A percentile compares a stretch with the other conserved stretches of the same genome.
phyloP scores from a whole-genome alignment of 129 eudicot species.

The Centella asiatica region DNA sequence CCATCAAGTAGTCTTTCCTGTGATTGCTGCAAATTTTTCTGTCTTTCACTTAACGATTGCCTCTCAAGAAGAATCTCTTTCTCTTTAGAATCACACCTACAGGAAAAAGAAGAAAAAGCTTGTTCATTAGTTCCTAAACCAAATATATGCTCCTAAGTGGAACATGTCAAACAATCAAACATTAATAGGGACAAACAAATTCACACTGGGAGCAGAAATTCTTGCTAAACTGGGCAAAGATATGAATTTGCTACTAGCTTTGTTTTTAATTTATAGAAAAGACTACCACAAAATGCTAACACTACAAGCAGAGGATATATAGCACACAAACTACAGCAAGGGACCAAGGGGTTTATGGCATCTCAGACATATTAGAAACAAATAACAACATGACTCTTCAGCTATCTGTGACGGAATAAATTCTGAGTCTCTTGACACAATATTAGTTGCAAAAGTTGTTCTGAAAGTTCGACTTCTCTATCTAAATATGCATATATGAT shows the following conservation, averaged over 20 bases:
- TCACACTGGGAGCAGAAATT: not conserved
- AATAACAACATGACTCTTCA: not conserved
- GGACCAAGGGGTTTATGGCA: not conserved
- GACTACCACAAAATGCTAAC: not conserved
- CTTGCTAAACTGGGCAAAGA: not conserved
- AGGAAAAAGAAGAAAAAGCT: conserved; percentile 5
- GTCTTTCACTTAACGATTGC: conserved; percentile 70
- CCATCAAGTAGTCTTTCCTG: conserved; percentile 70
- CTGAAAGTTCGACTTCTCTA: not conserved
- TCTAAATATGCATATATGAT: not conserved
- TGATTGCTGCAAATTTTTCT: conserved; percentile 54
- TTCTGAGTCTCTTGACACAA: not conserved
- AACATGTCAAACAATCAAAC: not conserved
- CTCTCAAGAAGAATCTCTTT: conserved; percentile 66
- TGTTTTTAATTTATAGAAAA: not conserved
- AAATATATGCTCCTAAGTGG: not conserved
- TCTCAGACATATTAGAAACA: not conserved
- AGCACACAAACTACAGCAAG: not conserved
- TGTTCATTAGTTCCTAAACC: not conserved
- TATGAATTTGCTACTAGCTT: not conserved
- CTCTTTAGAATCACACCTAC: conserved; percentile 80
- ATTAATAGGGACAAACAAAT: not conserved
- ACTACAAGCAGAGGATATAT: not conserved
- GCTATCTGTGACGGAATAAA: not conserved
- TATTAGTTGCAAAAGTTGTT: not conserved